Evolutionary conservation across 306 rosid species (phyloP), one percentile per base, ranked within the genome.

Genomic region (Prunus fruticosa): DNA sequence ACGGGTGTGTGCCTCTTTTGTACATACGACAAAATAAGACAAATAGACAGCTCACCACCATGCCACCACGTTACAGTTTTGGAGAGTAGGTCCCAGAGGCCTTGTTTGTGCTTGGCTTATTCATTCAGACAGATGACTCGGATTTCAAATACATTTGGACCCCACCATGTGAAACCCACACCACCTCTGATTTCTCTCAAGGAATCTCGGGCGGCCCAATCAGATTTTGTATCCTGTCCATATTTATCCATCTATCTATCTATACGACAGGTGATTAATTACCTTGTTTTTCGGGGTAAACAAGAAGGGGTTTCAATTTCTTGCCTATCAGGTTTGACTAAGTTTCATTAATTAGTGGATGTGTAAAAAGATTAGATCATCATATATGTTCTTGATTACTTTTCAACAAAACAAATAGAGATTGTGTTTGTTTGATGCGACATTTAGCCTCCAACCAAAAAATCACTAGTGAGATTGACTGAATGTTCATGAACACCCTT

Each of bases 81-180:
- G 5, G 18, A 23, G 11, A 11, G 47, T 78, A 74, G 81, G 70
- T 72, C 82, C 78, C 22, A 60, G 50, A 8, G 58, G 61, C 61
- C 72, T 6, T 69, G 28, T 60, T 32, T 61, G 64, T 20, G 41
- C 41, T 34, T 11, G 18, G 28, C 53, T 72, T 45, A 6, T 5
- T 5, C 8, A 58, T 22, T 41, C 19, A n/a, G 74, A 80, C 41
- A 34, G 41, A 34, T 79, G 78, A 82, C 67, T 81, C 85, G 62
- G 84, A 87, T 79, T 73, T 86, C 82, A 77, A 69, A 62, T 67
- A 19, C 34, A 67, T 61, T 56, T 70, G 78, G 66, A 30, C 58
- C 84, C 77, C 62, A 47, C 82, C 93, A 87, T 83, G 89, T 87
- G 91, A 79, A 71, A 43, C 61, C 84, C 86, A 82, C 41, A 38